phyloP scores from a whole-genome alignment of 1,284 basidiomycete species.

The Puccinia coronata region DNA sequence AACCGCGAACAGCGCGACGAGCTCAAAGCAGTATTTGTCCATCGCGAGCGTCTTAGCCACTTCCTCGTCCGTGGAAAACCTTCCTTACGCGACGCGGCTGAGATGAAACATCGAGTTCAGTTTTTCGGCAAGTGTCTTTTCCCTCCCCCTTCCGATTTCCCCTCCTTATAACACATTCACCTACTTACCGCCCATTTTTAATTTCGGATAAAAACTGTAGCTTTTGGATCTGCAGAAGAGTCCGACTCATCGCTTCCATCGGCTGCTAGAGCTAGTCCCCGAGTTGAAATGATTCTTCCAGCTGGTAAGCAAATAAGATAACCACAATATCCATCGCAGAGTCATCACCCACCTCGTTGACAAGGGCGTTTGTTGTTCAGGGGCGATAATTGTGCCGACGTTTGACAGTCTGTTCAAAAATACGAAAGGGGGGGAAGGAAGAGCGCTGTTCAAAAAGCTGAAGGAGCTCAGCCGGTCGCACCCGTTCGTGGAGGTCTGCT shows the following conservation, averaged over 20 bases:
- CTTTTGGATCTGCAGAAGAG: constrained; percentile 7
- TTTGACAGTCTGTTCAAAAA: constrained; percentile 30
- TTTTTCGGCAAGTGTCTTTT: constrained; percentile 15
- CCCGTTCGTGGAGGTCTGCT: constrained; percentile 24
- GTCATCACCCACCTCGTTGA: not conserved
- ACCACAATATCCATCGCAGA: not conserved
- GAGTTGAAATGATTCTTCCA: constrained; percentile 13
- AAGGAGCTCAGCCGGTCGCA: not conserved
- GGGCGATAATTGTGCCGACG: constrained; percentile 30
- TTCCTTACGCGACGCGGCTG: not conserved
- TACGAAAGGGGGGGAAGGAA: not conserved
- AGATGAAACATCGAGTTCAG: constrained; percentile 18
- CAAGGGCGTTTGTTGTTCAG: not conserved
- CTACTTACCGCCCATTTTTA: not conserved
- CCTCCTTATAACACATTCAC: no score
- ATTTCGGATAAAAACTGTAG: not conserved
- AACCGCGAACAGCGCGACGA: not conserved
- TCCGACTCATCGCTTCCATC: not conserved
- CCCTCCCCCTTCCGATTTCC: not conserved
- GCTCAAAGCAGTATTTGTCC: constrained; percentile 16
- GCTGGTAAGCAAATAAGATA: not conserved
- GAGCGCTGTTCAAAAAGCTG: not conserved
- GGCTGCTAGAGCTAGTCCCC: not conserved
- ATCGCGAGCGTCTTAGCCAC: not conserved
- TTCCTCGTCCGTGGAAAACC: constrained; percentile 5